Evolutionary conservation across 352 stramenopile species (phyloP), one percentile per base, ranked within the genome.

Genomic region (Pythium phragmiticola): DNA sequence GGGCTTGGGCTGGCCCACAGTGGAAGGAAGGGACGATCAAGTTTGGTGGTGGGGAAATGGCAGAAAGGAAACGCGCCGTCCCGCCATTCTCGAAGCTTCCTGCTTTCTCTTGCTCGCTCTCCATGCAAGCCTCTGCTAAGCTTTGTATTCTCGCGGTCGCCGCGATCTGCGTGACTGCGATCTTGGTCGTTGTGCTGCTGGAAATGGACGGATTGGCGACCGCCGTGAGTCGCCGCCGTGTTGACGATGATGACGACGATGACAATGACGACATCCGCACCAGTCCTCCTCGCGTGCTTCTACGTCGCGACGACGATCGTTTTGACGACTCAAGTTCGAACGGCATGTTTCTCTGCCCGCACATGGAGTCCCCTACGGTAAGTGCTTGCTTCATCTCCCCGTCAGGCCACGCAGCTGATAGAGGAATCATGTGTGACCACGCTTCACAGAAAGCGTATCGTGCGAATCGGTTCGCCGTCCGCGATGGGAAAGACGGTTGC

Each of bases 101-200:
- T 39, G n/a, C 2, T 36, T 39, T 36, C 13, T 36, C 13, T 14
- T 30, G 11, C 1, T 19, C 47, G 11, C 26, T 13, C 48, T 4
- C 7, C 28, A 55, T 42, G 48, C 12, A 55, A 26, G 48, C 48
- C 3, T 42, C 28, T 17, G 30, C 28, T 16, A 55, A 55, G 48
- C 48, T 55, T 28, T 55, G 48, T 16, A 43, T 55, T 28, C 48
- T 55, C 48, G 48, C 48, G 48, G 2, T 42, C 28, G 48, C 48
- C 9, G 47, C 47, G 12, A 23, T n/a, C 7, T 34, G 23, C 16
- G 14, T 26, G 47, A 37, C 30, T 16, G 47, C 5, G 47, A 7
- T 55, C 28, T n/a, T 55, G 48, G 4, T 55, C 14, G 13, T 55
- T 30, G n/a, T 42, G 48, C 48, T 55, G 28, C 28, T 42, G 48